Evolutionary conservation across 2,329 filamentous ascomycete genomes (phyloP).

Genomic region (Ceratocystis colombiana): DNA sequence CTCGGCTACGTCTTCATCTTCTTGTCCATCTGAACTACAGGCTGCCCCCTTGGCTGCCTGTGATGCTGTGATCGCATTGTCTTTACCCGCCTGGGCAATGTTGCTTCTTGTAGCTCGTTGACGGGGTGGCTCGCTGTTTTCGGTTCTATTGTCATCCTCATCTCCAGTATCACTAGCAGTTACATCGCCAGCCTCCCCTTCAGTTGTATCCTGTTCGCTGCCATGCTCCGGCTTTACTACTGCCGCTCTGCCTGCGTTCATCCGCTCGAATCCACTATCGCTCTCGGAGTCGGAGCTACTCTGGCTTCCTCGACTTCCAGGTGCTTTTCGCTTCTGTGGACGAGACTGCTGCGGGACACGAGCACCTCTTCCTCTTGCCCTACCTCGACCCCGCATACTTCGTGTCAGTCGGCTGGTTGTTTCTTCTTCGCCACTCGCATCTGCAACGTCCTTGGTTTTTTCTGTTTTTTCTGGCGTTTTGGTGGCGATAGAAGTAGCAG

Average conservation of each 20-base stretch:
- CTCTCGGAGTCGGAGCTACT: conserved; percentile 33
- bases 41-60: conserved; percentile 1
- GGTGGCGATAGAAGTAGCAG: not conserved
- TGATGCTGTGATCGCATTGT: not conserved
- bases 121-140: not conserved
- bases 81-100: not conserved
- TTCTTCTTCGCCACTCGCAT: conserved; percentile 3
- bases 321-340: conserved; percentile 43
- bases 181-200: conserved; percentile 35
- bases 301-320: conserved; percentile 33
- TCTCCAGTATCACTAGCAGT: conserved; percentile 36
- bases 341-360: conserved; percentile 34
- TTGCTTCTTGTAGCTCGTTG: conserved; percentile 26
- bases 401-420: not conserved
- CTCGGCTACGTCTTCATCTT: conserved; percentile 27
- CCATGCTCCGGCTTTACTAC: conserved; percentile 26
- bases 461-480: not conserved
- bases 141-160: conserved; percentile 33
- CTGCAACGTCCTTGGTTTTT: not conserved
- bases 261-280: conserved; percentile 36
- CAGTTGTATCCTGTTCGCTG: conserved; percentile 32
- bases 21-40: not conserved
- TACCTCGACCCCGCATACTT: conserved; percentile 6
- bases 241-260: conserved; percentile 39
- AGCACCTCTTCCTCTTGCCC: conserved; percentile 16